Conservation (phyloP, 495 filamentous ascomycete species). For the Penicillium tannophilum region DNA sequence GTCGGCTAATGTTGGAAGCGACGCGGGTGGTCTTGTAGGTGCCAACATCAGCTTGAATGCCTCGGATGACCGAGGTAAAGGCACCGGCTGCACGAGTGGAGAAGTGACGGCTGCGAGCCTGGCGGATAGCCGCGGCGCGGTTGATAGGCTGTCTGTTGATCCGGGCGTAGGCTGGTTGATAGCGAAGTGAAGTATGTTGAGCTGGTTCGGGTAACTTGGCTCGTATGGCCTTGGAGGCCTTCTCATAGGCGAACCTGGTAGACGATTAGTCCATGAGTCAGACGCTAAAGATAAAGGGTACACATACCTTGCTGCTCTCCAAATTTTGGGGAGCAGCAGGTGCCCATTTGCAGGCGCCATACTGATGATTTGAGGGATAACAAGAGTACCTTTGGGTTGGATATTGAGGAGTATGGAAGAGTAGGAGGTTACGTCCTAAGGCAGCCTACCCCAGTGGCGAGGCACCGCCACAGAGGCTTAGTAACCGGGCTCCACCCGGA, state of each 20-base stretch:
- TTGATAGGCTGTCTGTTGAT: slow-evolving; percentile 69
- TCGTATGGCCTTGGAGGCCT: slow-evolving; percentile 62
- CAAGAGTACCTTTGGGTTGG: slow-evolving; percentile 12
- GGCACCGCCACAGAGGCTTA: slow-evolving; percentile 7
- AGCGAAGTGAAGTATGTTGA: slow-evolving; percentile 40
- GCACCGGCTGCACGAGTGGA: slow-evolving; percentile 66
- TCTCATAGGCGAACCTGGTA: slow-evolving; percentile 63
- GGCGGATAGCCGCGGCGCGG: slow-evolving; percentile 69
- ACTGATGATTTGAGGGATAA: slow-evolving; percentile 26
- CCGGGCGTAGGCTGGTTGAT: slow-evolving; percentile 57
- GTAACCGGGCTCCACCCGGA: background rate
- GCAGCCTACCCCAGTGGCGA: slow-evolving; percentile 7
- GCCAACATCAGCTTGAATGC: slow-evolving; percentile 60
- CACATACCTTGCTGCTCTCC: slow-evolving; percentile 65
- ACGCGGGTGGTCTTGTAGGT: slow-evolving; percentile 67
- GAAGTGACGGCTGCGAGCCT: slow-evolving; percentile 73
- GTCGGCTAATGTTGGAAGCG: slow-evolving; percentile 63
- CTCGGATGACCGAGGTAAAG: slow-evolving; percentile 60
- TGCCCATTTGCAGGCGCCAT: slow-evolving; percentile 72
- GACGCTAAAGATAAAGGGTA: background rate
- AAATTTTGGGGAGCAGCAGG: slow-evolving; percentile 69
- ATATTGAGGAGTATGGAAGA: slow-evolving; percentile 21
- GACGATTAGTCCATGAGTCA: slow-evolving; percentile 28
- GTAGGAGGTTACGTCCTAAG: slow-evolving; percentile 20
- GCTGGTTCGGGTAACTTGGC: slow-evolving; percentile 59